Evolutionary conservation across 768 basidiomycete genomes (phyloP).

Genomic region (Phlegmacium glaucopus): DNA sequence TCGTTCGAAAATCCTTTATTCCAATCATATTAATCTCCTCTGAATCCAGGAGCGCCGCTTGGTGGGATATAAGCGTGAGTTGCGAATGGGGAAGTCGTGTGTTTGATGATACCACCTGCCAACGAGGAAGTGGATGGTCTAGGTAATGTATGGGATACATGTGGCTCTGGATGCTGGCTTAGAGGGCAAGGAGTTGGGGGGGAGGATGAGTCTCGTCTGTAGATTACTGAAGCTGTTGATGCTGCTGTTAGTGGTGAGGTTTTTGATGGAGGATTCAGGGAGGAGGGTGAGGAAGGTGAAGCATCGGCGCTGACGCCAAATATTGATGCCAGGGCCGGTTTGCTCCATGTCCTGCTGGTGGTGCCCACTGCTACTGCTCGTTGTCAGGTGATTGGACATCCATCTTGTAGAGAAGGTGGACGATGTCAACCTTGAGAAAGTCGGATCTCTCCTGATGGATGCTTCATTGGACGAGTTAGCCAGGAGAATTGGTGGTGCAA

Average conservation of each 20-base stretch:
- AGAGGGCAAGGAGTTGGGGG: neutral
- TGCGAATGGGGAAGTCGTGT: slow-evolving; percentile 36
- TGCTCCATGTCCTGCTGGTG: neutral
- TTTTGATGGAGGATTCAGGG: neutral
- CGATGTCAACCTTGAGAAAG: neutral
- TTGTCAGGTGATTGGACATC: neutral
- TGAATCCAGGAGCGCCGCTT: slow-evolving; percentile 76
- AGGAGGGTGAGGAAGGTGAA: too few species aligned
- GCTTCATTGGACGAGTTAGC: too few species aligned
- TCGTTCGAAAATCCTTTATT: slow-evolving; percentile 60
- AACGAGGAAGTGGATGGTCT: slow-evolving; percentile 36
- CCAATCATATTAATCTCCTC: slow-evolving; percentile 62
- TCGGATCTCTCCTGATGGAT: too few species aligned
- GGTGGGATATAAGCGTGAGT: slow-evolving; percentile 41
- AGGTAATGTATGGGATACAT: slow-evolving; percentile 2
- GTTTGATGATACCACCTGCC: slow-evolving; percentile 11
- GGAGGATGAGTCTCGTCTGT: neutral
- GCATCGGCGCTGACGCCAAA: neutral
- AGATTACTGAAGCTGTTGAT: neutral
- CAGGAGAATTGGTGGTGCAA: too few species aligned
- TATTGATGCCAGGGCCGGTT: neutral
- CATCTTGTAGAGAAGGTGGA: neutral
- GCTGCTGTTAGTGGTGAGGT: neutral
- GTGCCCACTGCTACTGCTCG: neutral
- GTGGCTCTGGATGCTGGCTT: neutral